Percentiles rank a stretch among this genome's conserved stretches.
These are phyloP conservation scores for Musa troglodytarum DNA, from an alignment of 176 grass and related monocot genomes.

Conservation along the genomic window DNA sequence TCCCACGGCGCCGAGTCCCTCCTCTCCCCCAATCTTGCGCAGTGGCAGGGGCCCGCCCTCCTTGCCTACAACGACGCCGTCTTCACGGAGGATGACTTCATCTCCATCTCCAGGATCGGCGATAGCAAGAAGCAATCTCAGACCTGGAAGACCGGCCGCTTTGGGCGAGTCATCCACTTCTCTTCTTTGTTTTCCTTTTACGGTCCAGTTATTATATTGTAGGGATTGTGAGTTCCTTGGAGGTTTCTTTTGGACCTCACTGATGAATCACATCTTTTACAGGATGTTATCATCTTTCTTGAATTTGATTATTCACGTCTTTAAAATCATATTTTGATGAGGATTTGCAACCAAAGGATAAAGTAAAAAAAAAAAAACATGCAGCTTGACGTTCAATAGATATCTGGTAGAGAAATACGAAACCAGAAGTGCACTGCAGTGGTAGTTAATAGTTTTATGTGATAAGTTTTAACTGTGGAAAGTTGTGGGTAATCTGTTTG, in stretches of 20 bases:
- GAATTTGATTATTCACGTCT: not conserved
- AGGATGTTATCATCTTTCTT: not conserved
- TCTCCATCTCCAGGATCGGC: conserved; percentile 77
- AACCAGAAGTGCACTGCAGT: not conserved
- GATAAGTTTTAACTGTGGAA: not conserved
- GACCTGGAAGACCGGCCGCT: conserved; percentile 90
- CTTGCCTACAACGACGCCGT: conserved; percentile 71
- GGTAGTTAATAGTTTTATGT: not conserved
- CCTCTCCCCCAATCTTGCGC: conserved; percentile 58
- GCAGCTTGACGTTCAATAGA: too few relatives aligned
- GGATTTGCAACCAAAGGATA: too few relatives aligned
- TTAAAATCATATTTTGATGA: too few relatives aligned
- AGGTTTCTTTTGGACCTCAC: not conserved
- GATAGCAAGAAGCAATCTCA: conserved; percentile 88
- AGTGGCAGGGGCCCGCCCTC: conserved; percentile 87
- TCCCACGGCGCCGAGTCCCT: conserved; percentile 43
- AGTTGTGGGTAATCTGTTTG: not conserved
- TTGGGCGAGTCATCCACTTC: conserved; percentile 39
- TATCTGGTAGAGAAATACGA: not conserved
- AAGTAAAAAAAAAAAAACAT: too few relatives aligned
- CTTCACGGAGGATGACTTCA: conserved; percentile 91
- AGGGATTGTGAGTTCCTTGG: not conserved
- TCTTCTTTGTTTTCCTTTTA: not conserved
- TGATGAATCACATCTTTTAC: not conserved
- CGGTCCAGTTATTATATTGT: not conserved